Base-by-base conservation (phyloP, 805 yeast species). In the Zygosaccharomyces gambellarensis region DNA sequence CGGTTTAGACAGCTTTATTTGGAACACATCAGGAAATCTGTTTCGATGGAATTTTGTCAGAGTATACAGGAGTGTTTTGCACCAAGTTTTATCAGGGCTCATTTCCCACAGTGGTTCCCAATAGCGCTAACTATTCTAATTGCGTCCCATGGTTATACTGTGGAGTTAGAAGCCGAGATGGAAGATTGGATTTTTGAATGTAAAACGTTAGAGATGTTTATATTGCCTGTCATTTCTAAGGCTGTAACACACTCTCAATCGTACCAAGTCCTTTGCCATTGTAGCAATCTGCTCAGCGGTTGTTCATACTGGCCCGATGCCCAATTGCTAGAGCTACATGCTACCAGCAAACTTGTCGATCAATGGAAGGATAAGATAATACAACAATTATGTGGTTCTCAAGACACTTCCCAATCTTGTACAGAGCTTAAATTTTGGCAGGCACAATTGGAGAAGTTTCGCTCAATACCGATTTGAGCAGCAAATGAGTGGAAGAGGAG, bases 361-460 rank as follows among this genome's bases (percentile, higher is more conserved):
- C 54, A 50, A 41, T 63, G 67, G 67, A 55, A 52, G 27, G 63
- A 62, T 43, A 54, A 46, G 36, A 58, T 60, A 28, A 43, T 61
- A 25, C 54, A 55, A 42, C 61, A 63, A 42, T 39, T 62, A 19
- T 56, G 58, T 42, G 47, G 52, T 8, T 53, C 58, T 23, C 51
- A 58, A 41, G 67, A 62, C 43, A 61, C 59, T 3, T 45, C 59
- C 3, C 48, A 53, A 19, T 51, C 60, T 5, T 58, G 59, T 22
- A 52, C 61, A 31, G 64, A 63, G 39, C 43, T 63, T 39, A 54
- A 56, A 38, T 61, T 56, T 46, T 63, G 65, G 65, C 61, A 61
- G 45, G 39, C 52, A 43, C 63, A 60, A 40, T 45, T 56, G 44
- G 52, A 56, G 11, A 42, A 25, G 32, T 38, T 28, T 40, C 45